Evolutionary conservation across 352 stramenopile species (phyloP).

Genomic region (Pythium folliculosum): DNA sequence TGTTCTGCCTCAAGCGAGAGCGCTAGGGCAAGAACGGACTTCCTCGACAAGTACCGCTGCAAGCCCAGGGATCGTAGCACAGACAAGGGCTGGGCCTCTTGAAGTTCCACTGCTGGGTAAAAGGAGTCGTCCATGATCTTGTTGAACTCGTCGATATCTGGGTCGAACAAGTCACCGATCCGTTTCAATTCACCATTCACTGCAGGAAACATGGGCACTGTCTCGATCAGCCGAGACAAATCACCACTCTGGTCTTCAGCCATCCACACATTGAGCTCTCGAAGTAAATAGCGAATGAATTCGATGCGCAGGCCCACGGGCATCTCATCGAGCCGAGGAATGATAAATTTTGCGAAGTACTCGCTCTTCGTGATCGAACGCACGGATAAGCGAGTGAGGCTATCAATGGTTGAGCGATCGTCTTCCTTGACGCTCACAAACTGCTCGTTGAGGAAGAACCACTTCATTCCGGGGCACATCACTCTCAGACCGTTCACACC

Average conservation of each 20-base stretch:
- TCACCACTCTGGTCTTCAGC: conserved; percentile 43
- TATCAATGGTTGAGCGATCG: conserved; percentile 25
- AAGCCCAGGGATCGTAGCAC: conserved; percentile 63
- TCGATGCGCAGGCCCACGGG: conserved; percentile 27
- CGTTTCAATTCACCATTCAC: conserved; percentile 52
- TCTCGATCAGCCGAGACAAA: conserved; percentile 46
- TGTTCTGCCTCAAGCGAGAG: conserved; percentile 64
- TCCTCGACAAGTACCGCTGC: conserved; percentile 62
- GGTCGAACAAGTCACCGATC: conserved; percentile 70
- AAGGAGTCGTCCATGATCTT: conserved; percentile 72
- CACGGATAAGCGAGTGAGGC: conserved; percentile 32
- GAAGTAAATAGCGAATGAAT: conserved; percentile 48
- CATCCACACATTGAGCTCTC: conserved; percentile 43
- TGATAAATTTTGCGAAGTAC: conserved; percentile 52
- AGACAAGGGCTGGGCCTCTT: conserved; percentile 53
- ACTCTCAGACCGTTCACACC: background rate
- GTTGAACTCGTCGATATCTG: conserved; percentile 68
- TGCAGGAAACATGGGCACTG: conserved; percentile 58
- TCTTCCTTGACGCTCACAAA: conserved; percentile 55
- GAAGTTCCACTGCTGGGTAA: conserved; percentile 62
- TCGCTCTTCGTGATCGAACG: conserved; percentile 43
- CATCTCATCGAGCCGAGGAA: conserved; percentile 42
- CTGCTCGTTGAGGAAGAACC: conserved; percentile 47
- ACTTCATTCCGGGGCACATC: conserved; percentile 32
- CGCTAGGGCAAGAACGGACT: conserved; percentile 62